Evolutionary conservation across 371 early-diverging fungal genomes (phyloP), one percentile per base, ranked within the genome.

Genomic region (Mucor piriformis): DNA sequence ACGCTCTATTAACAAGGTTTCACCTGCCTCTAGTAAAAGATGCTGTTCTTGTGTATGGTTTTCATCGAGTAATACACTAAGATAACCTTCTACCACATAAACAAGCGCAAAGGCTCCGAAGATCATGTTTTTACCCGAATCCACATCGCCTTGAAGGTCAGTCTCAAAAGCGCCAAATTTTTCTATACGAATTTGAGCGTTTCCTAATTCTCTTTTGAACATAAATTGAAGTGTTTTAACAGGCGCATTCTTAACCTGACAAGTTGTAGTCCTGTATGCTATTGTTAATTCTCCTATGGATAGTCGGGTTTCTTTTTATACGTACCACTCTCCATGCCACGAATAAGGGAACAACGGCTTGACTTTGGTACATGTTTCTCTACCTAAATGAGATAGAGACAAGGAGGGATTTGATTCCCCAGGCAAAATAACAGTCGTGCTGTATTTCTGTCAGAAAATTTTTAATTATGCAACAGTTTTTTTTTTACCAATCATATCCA

Each of bases 321-420:
- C 64, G 49, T 77, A 79, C 75, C 79, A 76, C 57, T 79, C 81
- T 3, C 85, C 87, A 8, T 66, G 40, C 65, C 81, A 86, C 3
- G 77, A 69, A 64, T 86, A 86, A 4, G 87, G 87, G 27, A 78
- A 73, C 34, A 83, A 59, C 8, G 83, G 76, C 24, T 77, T 60
- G 23, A 83, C 46, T 21, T 74, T 72, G 3, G 73, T 65, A 6
- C 73, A 59, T 2, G 63, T 57, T 50, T 77, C 82, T 8, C 71
- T 59, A 40, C 77, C 85, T 59, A 77, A 76, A 61, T 86, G 87
- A 40, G 64, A 66, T 44, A 85, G 58, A 8, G 64, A 47, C 0
- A 76, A 67, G 8, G 72, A 69, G 18, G 66, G 38, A n/a, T 50
- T 47, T n/a, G 44, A 35, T 40, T 43, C 12, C 5, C 27, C 37